Evolutionary conservation across 169 alveolate species (phyloP).

Genomic region (Cryptosporidium xiaoi): DNA sequence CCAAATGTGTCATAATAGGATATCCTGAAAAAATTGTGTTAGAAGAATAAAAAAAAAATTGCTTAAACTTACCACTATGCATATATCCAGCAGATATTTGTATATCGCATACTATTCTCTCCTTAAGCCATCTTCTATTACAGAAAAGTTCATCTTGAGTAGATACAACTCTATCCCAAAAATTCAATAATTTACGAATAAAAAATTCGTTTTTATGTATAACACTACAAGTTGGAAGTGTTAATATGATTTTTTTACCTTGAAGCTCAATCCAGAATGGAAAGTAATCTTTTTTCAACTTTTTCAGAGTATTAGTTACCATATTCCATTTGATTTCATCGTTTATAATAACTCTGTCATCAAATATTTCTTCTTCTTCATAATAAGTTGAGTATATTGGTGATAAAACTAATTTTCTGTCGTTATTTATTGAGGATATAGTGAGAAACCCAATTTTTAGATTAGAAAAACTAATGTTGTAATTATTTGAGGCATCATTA

Average conservation of each 20-base stretch:
- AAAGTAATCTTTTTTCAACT: neutral
- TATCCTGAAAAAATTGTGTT: conserved; percentile 16
- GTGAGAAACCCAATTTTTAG: conserved; percentile 5
- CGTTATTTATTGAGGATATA: conserved; percentile 1
- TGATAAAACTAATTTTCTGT: neutral
- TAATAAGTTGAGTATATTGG: conserved; percentile 28
- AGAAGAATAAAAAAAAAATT: neutral
- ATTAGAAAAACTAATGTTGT: neutral
- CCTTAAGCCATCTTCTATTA: conserved; percentile 35
- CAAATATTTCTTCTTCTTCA: neutral
- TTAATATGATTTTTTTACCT: conserved; percentile 44
- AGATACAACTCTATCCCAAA: conserved; percentile 58
- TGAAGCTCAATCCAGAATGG: conserved; percentile 60
- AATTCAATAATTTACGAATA: conserved; percentile 17
- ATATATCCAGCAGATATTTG: conserved; percentile 71
- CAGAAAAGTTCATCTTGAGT: conserved; percentile 49
- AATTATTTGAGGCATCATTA: neutral
- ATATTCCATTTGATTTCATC: conserved; percentile 7
- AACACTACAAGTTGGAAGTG: conserved; percentile 28
- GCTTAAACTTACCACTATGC: conserved; percentile 68
- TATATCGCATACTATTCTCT: conserved; percentile 59
- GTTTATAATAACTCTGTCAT: neutral
- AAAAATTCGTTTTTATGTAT: neutral
- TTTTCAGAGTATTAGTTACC: neutral
- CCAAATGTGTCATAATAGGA: conserved; percentile 65